These are phyloP conservation scores for Ampelomyces quisqualis DNA, from an alignment of 2,329 filamentous ascomycete species.

Conservation along the genomic window DNA sequence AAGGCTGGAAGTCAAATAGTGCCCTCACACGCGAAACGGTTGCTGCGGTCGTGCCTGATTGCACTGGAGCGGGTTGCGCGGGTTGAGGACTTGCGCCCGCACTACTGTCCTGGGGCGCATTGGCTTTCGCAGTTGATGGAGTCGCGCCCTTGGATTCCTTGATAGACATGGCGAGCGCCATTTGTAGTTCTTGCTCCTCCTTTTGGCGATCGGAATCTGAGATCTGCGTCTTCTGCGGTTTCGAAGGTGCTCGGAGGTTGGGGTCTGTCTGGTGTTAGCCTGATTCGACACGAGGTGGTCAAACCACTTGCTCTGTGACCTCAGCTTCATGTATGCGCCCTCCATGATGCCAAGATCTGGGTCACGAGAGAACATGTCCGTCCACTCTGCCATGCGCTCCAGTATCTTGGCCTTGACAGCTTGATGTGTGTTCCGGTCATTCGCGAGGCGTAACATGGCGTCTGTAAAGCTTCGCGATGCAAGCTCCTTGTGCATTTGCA, in stretches of 20 bases:
- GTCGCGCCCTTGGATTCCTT: constrained; percentile 68
- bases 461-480: constrained; percentile 93
- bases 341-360: constrained; percentile 96
- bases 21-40: constrained; percentile 94
- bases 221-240: constrained; percentile 88
- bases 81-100: constrained; percentile 21
- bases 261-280: constrained; percentile 64
- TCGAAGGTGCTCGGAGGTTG: constrained; percentile 85
- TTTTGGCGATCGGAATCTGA: constrained; percentile 88
- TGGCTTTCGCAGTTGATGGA: constrained; percentile 46
- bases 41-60: constrained; percentile 87
- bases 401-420: constrained; percentile 97
- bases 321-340: constrained; percentile 85
- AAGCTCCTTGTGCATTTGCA: constrained; percentile 82
- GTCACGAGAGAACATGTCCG: constrained; percentile 87
- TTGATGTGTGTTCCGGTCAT: constrained; percentile 91
- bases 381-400: constrained; percentile 95
- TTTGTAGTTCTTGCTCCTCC: constrained; percentile 95
- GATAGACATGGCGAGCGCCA: constrained; percentile 88
- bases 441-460: constrained; percentile 83
- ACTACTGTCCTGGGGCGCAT: constrained; percentile 41
- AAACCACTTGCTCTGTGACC: constrained; percentile 59
- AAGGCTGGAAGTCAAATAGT: constrained; percentile 91
- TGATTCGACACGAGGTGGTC: neutral
- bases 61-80: constrained; percentile 56